phyloP scores from a whole-genome alignment of 2,329 filamentous ascomycete genomes.

The Westerdykella sp. region DNA sequence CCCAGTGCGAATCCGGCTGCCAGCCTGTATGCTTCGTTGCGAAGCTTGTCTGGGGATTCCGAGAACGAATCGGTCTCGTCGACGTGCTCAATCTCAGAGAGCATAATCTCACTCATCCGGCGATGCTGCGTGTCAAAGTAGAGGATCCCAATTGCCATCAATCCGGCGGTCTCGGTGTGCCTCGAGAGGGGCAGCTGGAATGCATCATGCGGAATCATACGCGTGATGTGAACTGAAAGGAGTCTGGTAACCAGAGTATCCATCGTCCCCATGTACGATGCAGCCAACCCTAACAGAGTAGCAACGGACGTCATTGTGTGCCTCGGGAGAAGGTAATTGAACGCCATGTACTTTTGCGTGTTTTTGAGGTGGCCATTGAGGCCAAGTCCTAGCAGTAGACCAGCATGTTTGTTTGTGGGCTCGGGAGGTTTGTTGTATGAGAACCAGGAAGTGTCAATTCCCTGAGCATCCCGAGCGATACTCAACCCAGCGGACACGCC shows the following conservation, averaged over 20 bases:
- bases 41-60: slow-evolving; percentile 64
- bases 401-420: slow-evolving; percentile 91
- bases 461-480: slow-evolving; percentile 81
- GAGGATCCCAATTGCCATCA: slow-evolving; percentile 92
- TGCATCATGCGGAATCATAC: slow-evolving; percentile 86
- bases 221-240: slow-evolving; percentile 89
- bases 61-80: slow-evolving; percentile 65
- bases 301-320: slow-evolving; percentile 99
- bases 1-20: slow-evolving; percentile 91
- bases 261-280: slow-evolving; percentile 94
- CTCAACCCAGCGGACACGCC: slow-evolving; percentile 88
- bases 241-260: slow-evolving; percentile 89
- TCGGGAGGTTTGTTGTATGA: slow-evolving; percentile 95
- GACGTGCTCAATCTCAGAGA: slow-evolving; percentile 89
- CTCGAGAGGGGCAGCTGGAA: slow-evolving; percentile 92
- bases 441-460: slow-evolving; percentile 98
- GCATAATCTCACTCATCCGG: slow-evolving; percentile 97
- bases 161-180: slow-evolving; percentile 87
- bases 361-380: slow-evolving; percentile 92
- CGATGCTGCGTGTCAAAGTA: slow-evolving; percentile 96
- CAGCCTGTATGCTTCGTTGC: slow-evolving; percentile 92
- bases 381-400: slow-evolving; percentile 83
- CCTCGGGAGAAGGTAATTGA: slow-evolving; percentile 98
- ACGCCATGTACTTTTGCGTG: slow-evolving; percentile 95
- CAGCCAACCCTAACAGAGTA: slow-evolving; percentile 82